Conservation (phyloP, 2,329 filamentous ascomycete genomes). For the Lachnellula willkommii region DNA sequence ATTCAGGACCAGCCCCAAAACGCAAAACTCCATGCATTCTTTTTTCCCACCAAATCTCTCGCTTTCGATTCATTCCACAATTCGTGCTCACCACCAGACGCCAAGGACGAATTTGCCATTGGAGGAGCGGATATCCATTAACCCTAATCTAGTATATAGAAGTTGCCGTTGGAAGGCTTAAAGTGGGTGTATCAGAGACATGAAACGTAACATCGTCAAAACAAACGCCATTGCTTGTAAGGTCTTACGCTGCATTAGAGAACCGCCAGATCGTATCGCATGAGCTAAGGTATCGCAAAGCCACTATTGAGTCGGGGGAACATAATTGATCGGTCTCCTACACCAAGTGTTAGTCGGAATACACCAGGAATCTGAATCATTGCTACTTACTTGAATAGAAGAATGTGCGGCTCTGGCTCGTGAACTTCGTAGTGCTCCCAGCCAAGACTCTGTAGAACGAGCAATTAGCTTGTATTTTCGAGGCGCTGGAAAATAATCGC, state of each 20-base stretch:
- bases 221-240: constrained; percentile 23
- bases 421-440: constrained; percentile 99
- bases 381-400: constrained; percentile 84
- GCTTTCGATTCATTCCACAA: background rate
- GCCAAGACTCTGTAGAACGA: constrained; percentile 69
- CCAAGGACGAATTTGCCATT: constrained; percentile 6
- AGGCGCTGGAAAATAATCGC: background rate
- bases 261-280: constrained; percentile 23
- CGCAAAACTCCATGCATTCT: background rate
- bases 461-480: constrained; percentile 6
- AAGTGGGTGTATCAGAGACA: constrained; percentile 27
- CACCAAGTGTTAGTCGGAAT: constrained; percentile 10
- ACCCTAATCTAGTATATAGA: constrained; percentile 30
- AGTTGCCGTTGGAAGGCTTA: constrained; percentile 20
- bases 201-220: constrained; percentile 32
- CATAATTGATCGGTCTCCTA: constrained; percentile 30
- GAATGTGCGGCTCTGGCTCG: constrained; percentile 95
- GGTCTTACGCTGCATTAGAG: constrained; percentile 23
- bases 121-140: constrained; percentile 24
- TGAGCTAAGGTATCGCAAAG: constrained; percentile 1
- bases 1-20: background rate
- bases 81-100: background rate
- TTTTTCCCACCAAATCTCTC: background rate
- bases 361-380: constrained; percentile 17
- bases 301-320: constrained; percentile 23